Percentiles rank a stretch among this genome's conserved stretches.
Conservation (phyloP, 1,284 basidiomycete genomes). For the Macrocystidia cucumis region DNA sequence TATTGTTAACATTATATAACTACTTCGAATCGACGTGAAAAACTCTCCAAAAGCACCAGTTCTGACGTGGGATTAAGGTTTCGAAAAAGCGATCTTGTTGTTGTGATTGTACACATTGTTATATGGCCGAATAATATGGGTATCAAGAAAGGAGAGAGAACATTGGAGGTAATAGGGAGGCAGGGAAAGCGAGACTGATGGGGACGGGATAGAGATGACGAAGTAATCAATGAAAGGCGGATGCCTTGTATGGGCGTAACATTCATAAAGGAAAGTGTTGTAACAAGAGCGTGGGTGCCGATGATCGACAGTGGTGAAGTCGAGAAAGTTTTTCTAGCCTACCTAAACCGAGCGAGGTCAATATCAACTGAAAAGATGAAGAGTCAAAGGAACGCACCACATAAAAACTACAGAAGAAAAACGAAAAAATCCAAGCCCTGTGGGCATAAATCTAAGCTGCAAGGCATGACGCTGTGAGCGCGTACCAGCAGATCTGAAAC, state of each 20-base stretch:
- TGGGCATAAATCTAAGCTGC: conserved; percentile 2
- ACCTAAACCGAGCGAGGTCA: too few species aligned
- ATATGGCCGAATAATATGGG: not conserved
- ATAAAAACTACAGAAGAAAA: not conserved
- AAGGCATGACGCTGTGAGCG: not conserved
- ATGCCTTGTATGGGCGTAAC: not conserved
- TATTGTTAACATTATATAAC: too few species aligned
- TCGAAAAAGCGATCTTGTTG: too few species aligned
- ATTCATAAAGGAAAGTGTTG: not conserved
- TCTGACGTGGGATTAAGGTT: too few species aligned
- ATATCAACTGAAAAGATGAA: too few species aligned
- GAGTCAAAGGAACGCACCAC: not conserved
- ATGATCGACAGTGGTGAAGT: not conserved
- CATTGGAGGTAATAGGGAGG: not conserved
- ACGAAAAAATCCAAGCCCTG: conserved; percentile 6
- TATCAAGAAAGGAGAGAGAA: not conserved
- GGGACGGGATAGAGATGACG: too few species aligned
- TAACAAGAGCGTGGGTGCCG: conserved; percentile 8
- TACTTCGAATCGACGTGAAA: too few species aligned
- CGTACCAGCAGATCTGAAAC: not conserved
- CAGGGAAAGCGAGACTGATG: not conserved
- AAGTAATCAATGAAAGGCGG: not conserved
- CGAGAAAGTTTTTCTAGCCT: too few species aligned
- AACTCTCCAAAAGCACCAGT: too few species aligned
- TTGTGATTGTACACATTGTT: not conserved